Evolutionary conservation across 495 filamentous ascomycete species (phyloP).

Genomic region (Penicillium parvum): DNA sequence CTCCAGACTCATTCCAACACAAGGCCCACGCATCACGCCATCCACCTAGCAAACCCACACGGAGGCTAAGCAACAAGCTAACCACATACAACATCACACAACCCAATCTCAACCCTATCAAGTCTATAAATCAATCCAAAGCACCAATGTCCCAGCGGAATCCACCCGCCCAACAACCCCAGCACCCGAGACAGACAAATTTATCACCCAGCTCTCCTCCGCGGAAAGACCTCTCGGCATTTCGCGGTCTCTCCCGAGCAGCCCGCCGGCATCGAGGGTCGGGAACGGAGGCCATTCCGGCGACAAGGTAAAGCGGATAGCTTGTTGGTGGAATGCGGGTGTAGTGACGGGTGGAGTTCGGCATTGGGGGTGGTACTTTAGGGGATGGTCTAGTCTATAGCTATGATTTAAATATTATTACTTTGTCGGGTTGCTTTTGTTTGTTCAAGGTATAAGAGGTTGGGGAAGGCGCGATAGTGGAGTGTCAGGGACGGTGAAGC

Average conservation of each 20-base stretch:
- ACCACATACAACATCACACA: background rate
- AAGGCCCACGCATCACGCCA: background rate
- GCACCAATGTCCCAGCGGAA: background rate
- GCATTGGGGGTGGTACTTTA: constrained; percentile 1
- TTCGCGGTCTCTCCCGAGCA: background rate
- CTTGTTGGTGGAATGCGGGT: constrained; percentile 3
- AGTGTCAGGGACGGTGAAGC: too few species aligned
- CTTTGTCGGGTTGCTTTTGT: too few species aligned
- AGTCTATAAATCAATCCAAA: background rate
- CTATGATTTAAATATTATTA: too few species aligned
- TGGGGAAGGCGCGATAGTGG: too few species aligned
- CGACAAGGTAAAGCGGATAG: too few species aligned
- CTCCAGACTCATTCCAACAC: too few species aligned
- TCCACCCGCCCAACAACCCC: background rate
- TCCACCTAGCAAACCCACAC: background rate
- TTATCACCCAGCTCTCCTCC: background rate
- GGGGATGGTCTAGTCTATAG: too few species aligned
- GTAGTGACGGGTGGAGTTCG: background rate
- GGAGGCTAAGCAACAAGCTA: background rate
- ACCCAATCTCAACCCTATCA: background rate
- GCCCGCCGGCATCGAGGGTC: constrained; percentile 5
- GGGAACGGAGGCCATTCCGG: constrained; percentile 9
- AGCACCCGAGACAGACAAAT: background rate
- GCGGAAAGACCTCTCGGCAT: constrained; percentile 12
- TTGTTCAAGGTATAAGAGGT: too few species aligned